A percentile compares a stretch with the other conserved stretches of the same genome.
Evolutionary conservation across 495 filamentous ascomycete genomes (phyloP).

Genomic region (Pseudomonodictys pantanalensis): DNA sequence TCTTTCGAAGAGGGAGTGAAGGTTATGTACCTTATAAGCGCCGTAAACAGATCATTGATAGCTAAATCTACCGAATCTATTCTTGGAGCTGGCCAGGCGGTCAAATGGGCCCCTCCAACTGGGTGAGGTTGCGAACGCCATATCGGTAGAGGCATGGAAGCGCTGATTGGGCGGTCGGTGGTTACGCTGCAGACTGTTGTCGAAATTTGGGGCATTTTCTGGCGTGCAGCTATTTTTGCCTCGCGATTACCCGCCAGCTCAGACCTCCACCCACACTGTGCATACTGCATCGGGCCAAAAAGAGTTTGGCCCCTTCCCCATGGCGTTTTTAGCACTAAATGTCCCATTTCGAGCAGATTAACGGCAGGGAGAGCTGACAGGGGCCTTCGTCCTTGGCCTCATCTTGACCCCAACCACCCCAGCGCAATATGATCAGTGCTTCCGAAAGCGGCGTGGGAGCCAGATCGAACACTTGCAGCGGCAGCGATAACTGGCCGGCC

Average conservation of each 20-base stretch:
- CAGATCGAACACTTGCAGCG: slow-evolving; percentile 33
- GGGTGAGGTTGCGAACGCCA: slow-evolving; percentile 8
- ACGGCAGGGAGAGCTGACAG: background rate
- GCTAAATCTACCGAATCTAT: slow-evolving; percentile 40
- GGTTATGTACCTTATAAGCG: slow-evolving; percentile 43
- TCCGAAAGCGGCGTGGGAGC: slow-evolving; percentile 26
- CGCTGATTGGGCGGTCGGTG: slow-evolving; percentile 24
- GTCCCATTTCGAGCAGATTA: slow-evolving; percentile 13
- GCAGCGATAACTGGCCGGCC: slow-evolving; percentile 36
- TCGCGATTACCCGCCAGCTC: slow-evolving; percentile 23
- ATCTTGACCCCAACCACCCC: slow-evolving; percentile 3
- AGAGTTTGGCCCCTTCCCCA: slow-evolving; percentile 15
- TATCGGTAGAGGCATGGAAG: background rate
- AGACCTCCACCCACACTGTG: slow-evolving; percentile 13
- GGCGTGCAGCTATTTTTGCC: slow-evolving; percentile 35
- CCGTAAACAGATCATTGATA: slow-evolving; percentile 33
- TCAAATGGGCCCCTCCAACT: slow-evolving; percentile 5
- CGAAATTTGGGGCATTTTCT: slow-evolving; percentile 29
- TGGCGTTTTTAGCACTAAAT: slow-evolving; percentile 30
- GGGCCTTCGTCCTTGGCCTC: background rate
- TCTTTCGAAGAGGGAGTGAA: slow-evolving; percentile 21
- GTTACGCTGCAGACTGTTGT: slow-evolving; percentile 9
- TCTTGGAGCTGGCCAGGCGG: slow-evolving; percentile 33
- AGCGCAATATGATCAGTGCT: slow-evolving; percentile 8
- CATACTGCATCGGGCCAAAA: background rate